Base-by-base conservation (phyloP, 331 rosid species). In the Quercus lobata region DNA sequence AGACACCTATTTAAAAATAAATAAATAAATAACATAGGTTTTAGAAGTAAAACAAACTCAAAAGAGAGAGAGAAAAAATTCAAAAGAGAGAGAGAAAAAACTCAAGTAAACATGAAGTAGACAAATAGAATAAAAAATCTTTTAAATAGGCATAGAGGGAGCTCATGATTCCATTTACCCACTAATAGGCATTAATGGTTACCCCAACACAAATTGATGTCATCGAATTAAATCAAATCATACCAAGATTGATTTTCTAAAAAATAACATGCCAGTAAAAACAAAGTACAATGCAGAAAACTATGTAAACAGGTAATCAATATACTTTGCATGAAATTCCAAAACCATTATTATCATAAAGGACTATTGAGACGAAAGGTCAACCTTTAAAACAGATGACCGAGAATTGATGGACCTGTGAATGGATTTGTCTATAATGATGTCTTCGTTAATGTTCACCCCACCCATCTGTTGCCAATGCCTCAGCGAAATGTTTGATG, bases 381-480 rank as follows among this genome's bases (percentile, higher is more conserved):
- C 74, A 68, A 93, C 99, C 99, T 96, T 96, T 32, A 96, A 83
- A 79, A 93, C 98, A 83, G 94, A 86, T 70, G 99, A 93, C 71
- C 87, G 93, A 85, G 99, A 89, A 89, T 96, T 93, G 84, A 91
- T 90, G 81, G 93, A 82, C 72, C 78, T 90, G 85, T 96, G 99
- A 83, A 96, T 93, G 60, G 97, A 89, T 85, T 90, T 90, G 75
- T 96, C 99, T 56, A 93, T 96, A 70, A 87, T 81, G 81, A 96
- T 87, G 90, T 96, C 98, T 62, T 87, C 91, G 58, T 91, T 86
- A 86, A 96, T 93, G 58, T 83, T 90, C 82, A 88, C 91, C 79
- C 99, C 99, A 55, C 98, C 96, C 98, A 93, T 93, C 88, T 78
- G 89, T 88, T 93, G 91, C 99, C 99, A 96, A 83, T 91, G 98